phyloP scores from a whole-genome alignment of 768 basidiomycete species.

The Kwoniella heveanensis region DNA sequence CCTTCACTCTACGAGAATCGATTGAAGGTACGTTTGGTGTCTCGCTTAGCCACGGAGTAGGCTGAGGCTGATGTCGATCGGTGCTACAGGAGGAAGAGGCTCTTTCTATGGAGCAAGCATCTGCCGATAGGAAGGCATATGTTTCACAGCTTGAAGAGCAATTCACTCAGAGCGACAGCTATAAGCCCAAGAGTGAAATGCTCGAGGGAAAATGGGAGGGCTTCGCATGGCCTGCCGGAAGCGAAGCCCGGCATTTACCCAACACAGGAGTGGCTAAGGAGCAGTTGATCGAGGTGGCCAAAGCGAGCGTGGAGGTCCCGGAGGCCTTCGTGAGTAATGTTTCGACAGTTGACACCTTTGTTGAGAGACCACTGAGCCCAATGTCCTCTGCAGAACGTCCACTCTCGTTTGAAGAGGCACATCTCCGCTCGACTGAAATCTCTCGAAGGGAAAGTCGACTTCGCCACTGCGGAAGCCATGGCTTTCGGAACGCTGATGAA shows the following conservation, averaged over 20 bases:
- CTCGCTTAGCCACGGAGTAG: background rate
- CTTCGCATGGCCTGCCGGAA: slow-evolving; percentile 66
- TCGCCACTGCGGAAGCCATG: slow-evolving; percentile 86
- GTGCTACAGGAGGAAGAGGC: slow-evolving; percentile 60
- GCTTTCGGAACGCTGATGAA: slow-evolving; percentile 85
- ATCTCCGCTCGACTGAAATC: slow-evolving; percentile 74
- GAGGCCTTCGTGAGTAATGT: slow-evolving; percentile 65
- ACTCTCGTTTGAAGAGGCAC: slow-evolving; percentile 75
- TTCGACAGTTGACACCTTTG: background rate
- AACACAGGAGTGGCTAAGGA: slow-evolving; percentile 68
- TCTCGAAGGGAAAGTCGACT: slow-evolving; percentile 79
- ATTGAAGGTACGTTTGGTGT: slow-evolving; percentile 64
- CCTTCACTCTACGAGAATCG: slow-evolving; percentile 80
- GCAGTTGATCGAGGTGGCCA: slow-evolving; percentile 65
- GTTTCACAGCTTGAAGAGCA: slow-evolving; percentile 67
- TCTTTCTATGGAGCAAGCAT: slow-evolving; percentile 62
- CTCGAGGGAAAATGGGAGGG: slow-evolving; percentile 69
- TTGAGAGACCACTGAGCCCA: background rate
- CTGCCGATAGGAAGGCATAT: slow-evolving; percentile 63
- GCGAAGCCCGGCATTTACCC: slow-evolving; percentile 63
- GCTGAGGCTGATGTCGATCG: background rate
- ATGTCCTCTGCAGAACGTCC: slow-evolving; percentile 65
- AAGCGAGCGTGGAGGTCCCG: slow-evolving; percentile 67
- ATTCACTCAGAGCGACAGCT: slow-evolving; percentile 61
- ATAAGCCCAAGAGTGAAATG: slow-evolving; percentile 63